Evolutionary conservation across 1,139 yeast genomes (phyloP), one percentile per base, ranked within the genome.

Genomic region (Candida labiduridarum): DNA sequence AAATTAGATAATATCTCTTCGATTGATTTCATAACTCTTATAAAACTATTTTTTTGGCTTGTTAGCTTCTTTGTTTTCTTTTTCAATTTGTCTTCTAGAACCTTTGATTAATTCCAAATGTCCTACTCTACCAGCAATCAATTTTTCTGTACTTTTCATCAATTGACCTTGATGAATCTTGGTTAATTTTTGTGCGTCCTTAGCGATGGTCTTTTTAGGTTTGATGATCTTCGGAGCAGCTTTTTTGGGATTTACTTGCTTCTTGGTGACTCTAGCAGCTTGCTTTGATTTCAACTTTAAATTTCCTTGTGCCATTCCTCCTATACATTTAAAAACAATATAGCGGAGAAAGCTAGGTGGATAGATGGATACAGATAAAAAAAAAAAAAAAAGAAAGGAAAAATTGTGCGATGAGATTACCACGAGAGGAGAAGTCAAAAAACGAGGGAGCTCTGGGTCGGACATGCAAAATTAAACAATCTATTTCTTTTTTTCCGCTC

Each of bases 101-200:
- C 98, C 99, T 67, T 89, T 90, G 56, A 94, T 74, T 47, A 94
- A 67, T 69, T 94, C 99, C 61, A 94, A 78, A 69, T 94, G 98
- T n/a, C 99, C 99, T 4, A 92, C 97, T 67, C 94, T 82, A 49
- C 95, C 79, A 2, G 97, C 86, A 59, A 92, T 83, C 56, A 90
- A 77, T 69, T 83, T 89, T 69, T 94, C 99, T 1, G 98, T 92
- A 16, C 84, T 78, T 2, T 79, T 70, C 50, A 87, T 80, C 57
- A 89, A 78, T 22, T 89, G 86, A 3, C 86, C 83, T 50, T 82
- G 79, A 61, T 84, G 92, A 54, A 82, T 67, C 62, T 87, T 87
- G 50, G 85, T 75, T 56, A 88, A 72, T 52, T 77, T 78, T 42
- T 67, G 63, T 27, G 79, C 68, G 52, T 70, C 69, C 53, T 70